Base-by-base conservation (phyloP, 2,329 filamentous ascomycete genomes). In the Dryadomyces quercivorus region DNA sequence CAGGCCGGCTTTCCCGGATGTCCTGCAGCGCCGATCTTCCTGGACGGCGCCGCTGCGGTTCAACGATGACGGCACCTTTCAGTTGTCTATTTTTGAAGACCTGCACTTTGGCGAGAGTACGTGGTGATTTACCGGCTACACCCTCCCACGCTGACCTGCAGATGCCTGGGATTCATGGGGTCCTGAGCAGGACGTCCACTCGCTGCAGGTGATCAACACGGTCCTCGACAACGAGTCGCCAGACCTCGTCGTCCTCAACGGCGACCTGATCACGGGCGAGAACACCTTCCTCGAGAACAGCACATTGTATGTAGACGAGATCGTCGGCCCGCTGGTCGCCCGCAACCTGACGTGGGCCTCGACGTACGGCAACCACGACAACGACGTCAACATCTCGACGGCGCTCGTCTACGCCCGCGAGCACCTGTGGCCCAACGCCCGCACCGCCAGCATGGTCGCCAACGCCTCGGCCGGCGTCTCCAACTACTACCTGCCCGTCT, bases 41-140 rank as follows among this genome's bases (percentile, higher is more conserved):
- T n/a, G n/a, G n/a, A n/a, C n/a, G 20, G 36, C 77, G 9, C 51
- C 57, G 34, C 55, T 61, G n/a, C 56, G 53, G 55, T 76, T 78
- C 59, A 64, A 63, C 9, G 20, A 60, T 1, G 69, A 75, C 47
- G 74, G 73, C 6, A 73, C 68, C 0, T 78, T 80, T 59, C 73
- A 76, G 52, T 68, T 80, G 36, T 69, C 80, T 1, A 74, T 88
- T 13, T 85, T 89, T 57, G 76, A 80, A 31, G 85, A 89, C 60
- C 66, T 88, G 8, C 85, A 89, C 63, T 85, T 85, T 63, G 85
- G 84, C 10, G 85, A 89, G 66, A 76, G 80, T 80, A 66, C 59
- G 69, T 64, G 26, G 4, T 8, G 4, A 31, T 31, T 4, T 4
- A 31, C 26, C 26, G 26, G 26, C 8, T 8, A 31, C 8, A 4